Conservation (phyloP, 495 filamentous ascomycete species). For the Neurospora sublineolata region DNA sequence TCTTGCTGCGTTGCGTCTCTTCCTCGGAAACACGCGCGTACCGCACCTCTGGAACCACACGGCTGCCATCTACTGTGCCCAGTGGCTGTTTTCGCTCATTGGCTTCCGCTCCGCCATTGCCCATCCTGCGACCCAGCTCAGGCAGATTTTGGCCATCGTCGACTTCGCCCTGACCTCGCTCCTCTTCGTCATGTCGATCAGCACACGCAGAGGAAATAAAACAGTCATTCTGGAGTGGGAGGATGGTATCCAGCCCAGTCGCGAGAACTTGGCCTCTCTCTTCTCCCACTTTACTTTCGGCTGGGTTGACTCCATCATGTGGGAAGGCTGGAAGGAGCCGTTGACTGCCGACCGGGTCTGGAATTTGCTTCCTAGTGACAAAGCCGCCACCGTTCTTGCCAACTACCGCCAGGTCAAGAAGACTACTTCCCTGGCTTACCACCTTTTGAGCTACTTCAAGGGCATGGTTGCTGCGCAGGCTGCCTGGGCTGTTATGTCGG, state of each 20-base stretch:
- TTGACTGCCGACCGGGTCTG: conserved; percentile 77
- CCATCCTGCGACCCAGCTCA: conserved; percentile 54
- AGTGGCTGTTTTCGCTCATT: conserved; percentile 66
- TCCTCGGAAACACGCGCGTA: conserved; percentile 55
- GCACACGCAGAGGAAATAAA: conserved; percentile 86
- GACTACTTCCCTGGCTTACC: conserved; percentile 67
- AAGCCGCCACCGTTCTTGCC: conserved; percentile 64
- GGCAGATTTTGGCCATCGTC: conserved; percentile 49
- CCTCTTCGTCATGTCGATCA: conserved; percentile 61
- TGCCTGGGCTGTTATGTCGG: conserved; percentile 63
- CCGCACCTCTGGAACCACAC: conserved; percentile 90
- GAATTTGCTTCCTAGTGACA: conserved; percentile 82
- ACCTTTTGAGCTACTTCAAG: conserved; percentile 76
- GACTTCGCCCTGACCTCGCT: conserved; percentile 66
- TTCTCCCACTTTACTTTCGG: conserved; percentile 78
- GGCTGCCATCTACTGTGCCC: conserved; percentile 66
- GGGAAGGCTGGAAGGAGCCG: conserved; percentile 80
- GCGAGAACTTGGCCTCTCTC: conserved; percentile 74
- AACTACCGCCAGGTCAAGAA: conserved; percentile 80
- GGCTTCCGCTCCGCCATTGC: conserved; percentile 79
- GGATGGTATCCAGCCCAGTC: conserved; percentile 71
- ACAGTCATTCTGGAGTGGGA: conserved; percentile 76
- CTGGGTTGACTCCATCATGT: conserved; percentile 85
- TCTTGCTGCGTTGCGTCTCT: conserved; percentile 60
- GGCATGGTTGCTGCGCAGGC: conserved; percentile 65